Evolutionary conservation across 2,329 filamentous ascomycete genomes (phyloP), one percentile per base, ranked within the genome.

Genomic region (Clonostachys sp.): DNA sequence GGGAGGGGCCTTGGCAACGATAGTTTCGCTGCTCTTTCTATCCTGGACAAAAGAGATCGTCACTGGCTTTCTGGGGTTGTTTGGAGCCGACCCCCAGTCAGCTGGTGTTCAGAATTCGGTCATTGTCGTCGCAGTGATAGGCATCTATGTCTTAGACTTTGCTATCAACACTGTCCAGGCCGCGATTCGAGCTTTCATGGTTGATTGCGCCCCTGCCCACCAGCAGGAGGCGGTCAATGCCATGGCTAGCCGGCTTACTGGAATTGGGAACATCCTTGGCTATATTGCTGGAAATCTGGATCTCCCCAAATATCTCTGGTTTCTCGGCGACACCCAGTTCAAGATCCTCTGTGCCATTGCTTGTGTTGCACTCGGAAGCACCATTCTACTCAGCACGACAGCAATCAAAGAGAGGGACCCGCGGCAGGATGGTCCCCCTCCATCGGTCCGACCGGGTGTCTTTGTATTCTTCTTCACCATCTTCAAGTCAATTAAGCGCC

Each of bases 81-180:
- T 94, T 57, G 87, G 88, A 12, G 85, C 81, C 12, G 78, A 86
- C 46, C 70, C 71, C n/a, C 76, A 83, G 38, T 88, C 86, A 1
- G 57, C 76, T 8, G 80, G 75, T 4, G 84, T 87, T 42, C 84
- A 81, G 58, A 76, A 75, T 5, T 72, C 75, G 40, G 80, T 87
- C 43, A 92, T 96, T 54, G 72, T 89, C 34, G 77, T 89, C 48
- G 92, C 92, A 8, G 90, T 96, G 6, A 62, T 91, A 33, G 86
- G 91, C 70, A 87, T 97, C 57, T 97, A 95, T 66, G 75, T 94
- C 44, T 78, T 97, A 45, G 92, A 97, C 64, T 94, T 97, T 65
- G 84, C 91, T 58, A 94, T 97, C 71, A 97, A 97, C 67, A 94
- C 91, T 80, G 89, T 97, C 34, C 92, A 97, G 78, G 92, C 94